phyloP scores from a whole-genome alignment of 495 filamentous ascomycete species.

The Pseudotulostoma volvatum region DNA sequence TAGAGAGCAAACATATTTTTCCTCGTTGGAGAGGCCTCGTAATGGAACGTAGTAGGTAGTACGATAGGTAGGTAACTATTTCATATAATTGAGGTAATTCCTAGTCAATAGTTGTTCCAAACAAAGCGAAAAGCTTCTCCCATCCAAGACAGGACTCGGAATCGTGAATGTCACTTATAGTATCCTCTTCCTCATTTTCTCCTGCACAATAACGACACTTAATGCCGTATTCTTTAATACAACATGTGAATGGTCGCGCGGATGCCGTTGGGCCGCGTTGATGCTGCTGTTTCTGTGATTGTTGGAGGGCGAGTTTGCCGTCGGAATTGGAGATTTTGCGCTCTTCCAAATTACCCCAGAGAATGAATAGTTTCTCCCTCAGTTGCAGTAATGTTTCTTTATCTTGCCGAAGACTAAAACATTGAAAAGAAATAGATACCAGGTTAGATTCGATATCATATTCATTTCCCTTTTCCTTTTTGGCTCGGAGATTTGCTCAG shows the following conservation, averaged over 20 bases:
- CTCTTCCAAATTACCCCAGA: constrained; percentile 84
- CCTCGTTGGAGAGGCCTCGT: no score
- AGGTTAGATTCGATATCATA: no score
- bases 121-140: constrained; percentile 35
- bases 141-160: constrained; percentile 24
- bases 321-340: constrained; percentile 21
- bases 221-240: constrained; percentile 40
- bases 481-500: no score
- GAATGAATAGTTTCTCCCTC: constrained; percentile 52
- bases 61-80: no score
- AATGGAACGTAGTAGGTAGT: no score
- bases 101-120: constrained; percentile 31
- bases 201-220: constrained; percentile 15
- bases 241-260: constrained; percentile 21
- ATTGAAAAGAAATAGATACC: background rate
- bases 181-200: constrained; percentile 6
- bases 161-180: constrained; percentile 1
- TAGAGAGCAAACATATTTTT: no score
- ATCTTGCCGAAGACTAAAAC: constrained; percentile 38
- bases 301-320: constrained; percentile 5
- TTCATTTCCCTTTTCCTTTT: no score
- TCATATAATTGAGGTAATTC: no score
- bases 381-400: constrained; percentile 29
- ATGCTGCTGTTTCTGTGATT: constrained; percentile 8
- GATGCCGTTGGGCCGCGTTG: no score